Base-by-base conservation (phyloP, 169 alveolate species). In the Cytauxzoon felis region DNA sequence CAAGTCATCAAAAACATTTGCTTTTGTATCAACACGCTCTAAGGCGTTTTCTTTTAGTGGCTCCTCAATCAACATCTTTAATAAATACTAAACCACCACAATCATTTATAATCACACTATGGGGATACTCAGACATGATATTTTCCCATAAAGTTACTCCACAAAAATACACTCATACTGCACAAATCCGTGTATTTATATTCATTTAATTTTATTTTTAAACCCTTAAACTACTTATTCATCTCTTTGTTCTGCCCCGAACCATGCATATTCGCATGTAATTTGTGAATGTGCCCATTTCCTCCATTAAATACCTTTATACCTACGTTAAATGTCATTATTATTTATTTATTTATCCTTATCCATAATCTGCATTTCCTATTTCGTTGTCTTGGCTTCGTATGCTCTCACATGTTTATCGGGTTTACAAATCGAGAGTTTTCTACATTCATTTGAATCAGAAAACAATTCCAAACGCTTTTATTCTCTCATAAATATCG, bases 11-110 rank as follows among this genome's bases (percentile, higher is more conserved):
- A 16, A 16, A 56, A 56, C 61, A 52, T 27, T 41, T 19, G 66
- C 24, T 30, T 56, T 52, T 24, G 66, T 56, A 52, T 56, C 66
- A 56, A 40, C 54, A 23, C 66, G 66, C 54, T 56, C 66, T 21
- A 56, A 16, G 13, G 66, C 59, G 51, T 56, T 52, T 27, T 27
- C 26, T 30, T 56, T 56, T 19, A 56, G 27, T 9, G 6, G 19
- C 16, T 56, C 66, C 27, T 38, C 30, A 7, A 40, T 29, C 26
- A 40, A 50, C 66, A 56, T 56, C 26, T 56, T 56, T 11, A 40
- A 27, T 13, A 40, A 19, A 56, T 16, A 41, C 42, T 19, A 56
- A 21, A 56, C 27, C 30, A 32, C 16, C 21, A 50, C 23, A 18
- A 43, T 16, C 16, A 32, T 19, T 50, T 21, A 18, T 7, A 11